phyloP scores from a whole-genome alignment of 2,329 filamentous ascomycete species.

The Lachnellula occidentalis region DNA sequence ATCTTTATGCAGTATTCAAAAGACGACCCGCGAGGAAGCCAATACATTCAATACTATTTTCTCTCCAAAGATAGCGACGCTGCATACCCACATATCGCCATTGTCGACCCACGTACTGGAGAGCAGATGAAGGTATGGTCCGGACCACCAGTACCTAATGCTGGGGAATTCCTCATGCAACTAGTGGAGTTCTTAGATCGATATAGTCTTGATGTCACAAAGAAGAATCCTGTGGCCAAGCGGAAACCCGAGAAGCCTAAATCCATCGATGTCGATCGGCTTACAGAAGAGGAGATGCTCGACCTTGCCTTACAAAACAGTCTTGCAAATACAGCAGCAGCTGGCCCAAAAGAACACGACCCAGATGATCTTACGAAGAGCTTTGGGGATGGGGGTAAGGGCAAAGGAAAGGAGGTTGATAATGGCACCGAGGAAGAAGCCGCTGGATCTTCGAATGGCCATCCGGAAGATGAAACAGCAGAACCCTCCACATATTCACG shows the following conservation, averaged over 20 bases:
- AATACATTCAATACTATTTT: conserved; percentile 91
- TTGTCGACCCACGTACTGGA: conserved; percentile 90
- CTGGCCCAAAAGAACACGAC: conserved; percentile 59
- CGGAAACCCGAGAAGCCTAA: conserved; percentile 65
- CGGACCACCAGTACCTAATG: conserved; percentile 69
- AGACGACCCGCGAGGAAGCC: conserved; percentile 68
- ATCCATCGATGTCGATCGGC: conserved; percentile 70
- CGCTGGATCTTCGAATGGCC: conserved; percentile 30
- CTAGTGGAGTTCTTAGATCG: conserved; percentile 95
- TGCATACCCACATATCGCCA: conserved; percentile 92
- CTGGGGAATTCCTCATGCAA: conserved; percentile 81
- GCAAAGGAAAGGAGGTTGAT: conserved; percentile 45
- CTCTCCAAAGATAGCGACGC: conserved; percentile 70
- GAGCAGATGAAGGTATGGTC: conserved; percentile 98
- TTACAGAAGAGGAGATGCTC: conserved; percentile 97
- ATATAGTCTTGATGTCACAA: conserved; percentile 82
- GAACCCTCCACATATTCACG: conserved; percentile 51
- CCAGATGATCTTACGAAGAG: conserved; percentile 83
- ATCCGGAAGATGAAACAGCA: conserved; percentile 21
- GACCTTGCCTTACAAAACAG: conserved; percentile 91
- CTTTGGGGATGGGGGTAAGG: conserved; percentile 45
- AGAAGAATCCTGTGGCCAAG: conserved; percentile 87
- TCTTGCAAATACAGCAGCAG: conserved; percentile 49
- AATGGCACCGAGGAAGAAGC: conserved; percentile 33
- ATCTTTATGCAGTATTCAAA: conserved; percentile 94